These are phyloP conservation scores for Paraconiothyrium sp. DNA, from an alignment of 2,329 filamentous ascomycete genomes.

Conservation along the genomic window DNA sequence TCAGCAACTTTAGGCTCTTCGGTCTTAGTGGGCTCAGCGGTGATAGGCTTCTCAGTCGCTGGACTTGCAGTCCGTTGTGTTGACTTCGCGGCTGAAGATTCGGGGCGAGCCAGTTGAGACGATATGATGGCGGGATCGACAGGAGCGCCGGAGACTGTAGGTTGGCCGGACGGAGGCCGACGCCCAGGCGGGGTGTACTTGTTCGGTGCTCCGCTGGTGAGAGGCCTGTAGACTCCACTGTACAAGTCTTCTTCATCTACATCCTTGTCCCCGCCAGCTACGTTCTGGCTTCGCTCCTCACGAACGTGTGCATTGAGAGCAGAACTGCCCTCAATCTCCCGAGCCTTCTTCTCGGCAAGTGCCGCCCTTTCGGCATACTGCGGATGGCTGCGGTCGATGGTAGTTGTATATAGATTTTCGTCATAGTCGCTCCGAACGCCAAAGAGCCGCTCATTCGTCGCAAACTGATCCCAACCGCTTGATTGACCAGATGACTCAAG, in stretches of 20 bases:
- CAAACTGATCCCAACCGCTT: conserved; percentile 88
- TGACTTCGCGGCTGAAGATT: conserved; percentile 37
- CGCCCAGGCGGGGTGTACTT: conserved; percentile 93
- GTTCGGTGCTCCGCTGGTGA: conserved; percentile 67
- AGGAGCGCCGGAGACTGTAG: conserved; percentile 78
- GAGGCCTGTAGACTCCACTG: conserved; percentile 86
- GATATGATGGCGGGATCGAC: conserved; percentile 92
- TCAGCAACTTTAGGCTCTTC: conserved; percentile 24
- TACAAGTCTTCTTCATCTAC: conserved; percentile 95
- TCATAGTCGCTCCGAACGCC: conserved; percentile 91
- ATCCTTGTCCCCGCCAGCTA: conserved; percentile 72
- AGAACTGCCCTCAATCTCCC: conserved; percentile 84
- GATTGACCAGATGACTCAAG: conserved; percentile 66
- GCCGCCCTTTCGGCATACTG: conserved; percentile 81
- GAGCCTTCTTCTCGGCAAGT: conserved; percentile 79
- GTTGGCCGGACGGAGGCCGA: conserved; percentile 77
- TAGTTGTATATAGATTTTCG: conserved; percentile 93
- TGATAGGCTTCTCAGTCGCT: conserved; percentile 29
- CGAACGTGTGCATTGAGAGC: conserved; percentile 83
- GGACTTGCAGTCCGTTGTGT: conserved; percentile 35
- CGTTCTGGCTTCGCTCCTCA: conserved; percentile 82
- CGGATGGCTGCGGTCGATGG: conserved; percentile 85
- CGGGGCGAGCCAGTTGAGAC: conserved; percentile 72
- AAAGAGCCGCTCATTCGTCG: conserved; percentile 85
- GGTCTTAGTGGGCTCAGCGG: conserved; percentile 31